Conservation (phyloP, 306 rosid species). For the Argentina anserina region DNA sequence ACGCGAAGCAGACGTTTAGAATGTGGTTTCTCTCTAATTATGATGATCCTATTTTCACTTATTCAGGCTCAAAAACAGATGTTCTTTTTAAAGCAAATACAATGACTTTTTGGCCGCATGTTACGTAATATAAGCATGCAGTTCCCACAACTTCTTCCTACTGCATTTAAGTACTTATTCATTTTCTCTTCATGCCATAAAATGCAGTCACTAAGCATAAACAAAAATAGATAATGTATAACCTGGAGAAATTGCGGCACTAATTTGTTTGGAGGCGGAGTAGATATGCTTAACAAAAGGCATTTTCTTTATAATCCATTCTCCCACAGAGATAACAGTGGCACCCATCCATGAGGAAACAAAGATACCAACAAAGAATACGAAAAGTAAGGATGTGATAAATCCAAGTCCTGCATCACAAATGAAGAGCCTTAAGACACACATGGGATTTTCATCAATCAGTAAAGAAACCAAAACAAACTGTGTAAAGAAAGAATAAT, state of each 20-base stretch:
- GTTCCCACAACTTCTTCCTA: background rate
- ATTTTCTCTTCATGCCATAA: conserved; percentile 14
- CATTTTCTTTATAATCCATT: conserved; percentile 88
- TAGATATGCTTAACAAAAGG: conserved; percentile 85
- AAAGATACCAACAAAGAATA: conserved; percentile 79
- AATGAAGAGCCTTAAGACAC: conserved; percentile 27
- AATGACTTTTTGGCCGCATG: background rate
- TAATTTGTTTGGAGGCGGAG: conserved; percentile 91
- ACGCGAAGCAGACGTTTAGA: background rate
- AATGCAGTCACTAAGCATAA: conserved; percentile 13
- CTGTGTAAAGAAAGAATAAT: background rate
- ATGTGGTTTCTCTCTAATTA: background rate
- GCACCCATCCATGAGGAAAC: conserved; percentile 95
- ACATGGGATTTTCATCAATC: background rate
- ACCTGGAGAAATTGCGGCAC: conserved; percentile 93
- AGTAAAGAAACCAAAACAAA: background rate
- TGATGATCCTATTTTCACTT: background rate
- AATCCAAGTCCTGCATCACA: conserved; percentile 88
- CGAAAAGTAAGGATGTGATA: conserved; percentile 72
- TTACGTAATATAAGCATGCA: conserved; percentile 6
- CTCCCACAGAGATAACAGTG: conserved; percentile 78
- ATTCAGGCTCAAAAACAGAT: background rate
- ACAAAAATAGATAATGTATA: conserved; percentile 15
- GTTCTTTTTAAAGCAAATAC: background rate
- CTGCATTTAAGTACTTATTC: background rate